Evolutionary conservation across 768 basidiomycete species (phyloP), one percentile per base, ranked within the genome.

Genomic region (Mycena polygramma): DNA sequence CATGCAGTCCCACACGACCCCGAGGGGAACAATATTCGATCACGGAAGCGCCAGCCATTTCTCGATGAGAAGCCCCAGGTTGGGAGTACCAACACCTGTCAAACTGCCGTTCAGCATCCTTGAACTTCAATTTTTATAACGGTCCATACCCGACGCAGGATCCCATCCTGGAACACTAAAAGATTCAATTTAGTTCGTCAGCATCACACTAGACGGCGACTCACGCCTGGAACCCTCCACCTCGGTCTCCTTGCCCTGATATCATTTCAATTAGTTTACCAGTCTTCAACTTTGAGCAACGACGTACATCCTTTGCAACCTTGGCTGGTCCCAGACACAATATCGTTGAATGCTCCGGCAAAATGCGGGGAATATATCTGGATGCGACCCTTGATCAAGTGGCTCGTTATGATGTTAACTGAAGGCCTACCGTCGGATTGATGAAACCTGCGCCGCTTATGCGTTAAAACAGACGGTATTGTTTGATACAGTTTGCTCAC

Each of bases 41-140:
- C 75, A 81, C 30, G 83, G 83, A 36, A 87, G 76, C 2, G 55
- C 70, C 49, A 85, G 39, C 83, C 83, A 85, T 63, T 74, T 77
- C 43, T 79, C 79, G 19, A 85, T 78, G 26, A 87, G 74, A 54
- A 78, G 67, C 7, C 81, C 80, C 64, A 86, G 81, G 58, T 82
- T 83, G 10, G 85, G 86, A 9, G 84, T 86, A 2, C 85, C 86
- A n/a, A 86, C 72, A 22, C 83, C 82, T 81, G 57, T 17, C 37
- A 20, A 15, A 35, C 19, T 2, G 10, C 5, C 52, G 45, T 52
- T 66, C 53, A 73, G 36, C 57, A 55, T n/a, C 19, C 15, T 26
- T 39, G 7, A 22, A 48, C 30, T 22, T 11, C 26, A 11, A 0
- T 19, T 19, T 22, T 39, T 10, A 0, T 13, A 51, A 41, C 8